phyloP scores from a whole-genome alignment of 768 basidiomycete genomes.

The Calocybe indica region DNA sequence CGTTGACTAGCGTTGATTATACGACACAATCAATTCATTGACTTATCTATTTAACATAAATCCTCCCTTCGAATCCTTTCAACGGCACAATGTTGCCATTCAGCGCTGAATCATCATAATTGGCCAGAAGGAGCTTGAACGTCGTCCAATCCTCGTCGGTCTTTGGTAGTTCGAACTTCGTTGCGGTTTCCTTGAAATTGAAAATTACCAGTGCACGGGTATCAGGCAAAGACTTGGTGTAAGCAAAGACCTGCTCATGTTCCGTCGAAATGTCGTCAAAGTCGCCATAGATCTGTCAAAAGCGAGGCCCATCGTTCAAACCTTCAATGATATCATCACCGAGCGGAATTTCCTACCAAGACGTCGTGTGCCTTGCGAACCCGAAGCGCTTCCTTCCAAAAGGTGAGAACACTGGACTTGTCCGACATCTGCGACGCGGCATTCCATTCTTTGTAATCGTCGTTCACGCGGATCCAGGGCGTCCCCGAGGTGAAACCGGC shows the following conservation, averaged over 20 bases:
- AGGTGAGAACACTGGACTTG: constrained; percentile 46
- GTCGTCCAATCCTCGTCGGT: constrained; percentile 3
- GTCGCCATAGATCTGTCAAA: constrained; percentile 49
- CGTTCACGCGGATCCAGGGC: constrained; percentile 75
- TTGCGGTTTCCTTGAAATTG: constrained; percentile 35
- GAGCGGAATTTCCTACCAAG: constrained; percentile 32
- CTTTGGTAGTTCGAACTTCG: constrained; percentile 8
- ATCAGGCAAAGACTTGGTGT: constrained; percentile 32
- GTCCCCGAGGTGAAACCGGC: constrained; percentile 60
- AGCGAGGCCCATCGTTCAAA: neutral
- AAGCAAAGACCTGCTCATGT: constrained; percentile 51
- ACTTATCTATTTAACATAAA: constrained; percentile 17
- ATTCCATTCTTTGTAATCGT: constrained; percentile 60
- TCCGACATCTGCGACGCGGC: constrained; percentile 41
- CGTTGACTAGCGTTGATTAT: neutral
- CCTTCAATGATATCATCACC: neutral
- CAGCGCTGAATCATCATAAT: constrained; percentile 14
- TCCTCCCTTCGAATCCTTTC: constrained; percentile 26
- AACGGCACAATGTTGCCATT: constrained; percentile 9
- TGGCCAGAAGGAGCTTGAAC: constrained; percentile 21
- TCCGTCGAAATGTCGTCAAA: constrained; percentile 42
- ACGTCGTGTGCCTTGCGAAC: constrained; percentile 49
- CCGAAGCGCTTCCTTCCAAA: constrained; percentile 53
- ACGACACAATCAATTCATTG: neutral
- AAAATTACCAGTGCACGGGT: constrained; percentile 37